Base-by-base conservation (phyloP, 805 yeast genomes). In the Starmerella gropengiesseri region DNA sequence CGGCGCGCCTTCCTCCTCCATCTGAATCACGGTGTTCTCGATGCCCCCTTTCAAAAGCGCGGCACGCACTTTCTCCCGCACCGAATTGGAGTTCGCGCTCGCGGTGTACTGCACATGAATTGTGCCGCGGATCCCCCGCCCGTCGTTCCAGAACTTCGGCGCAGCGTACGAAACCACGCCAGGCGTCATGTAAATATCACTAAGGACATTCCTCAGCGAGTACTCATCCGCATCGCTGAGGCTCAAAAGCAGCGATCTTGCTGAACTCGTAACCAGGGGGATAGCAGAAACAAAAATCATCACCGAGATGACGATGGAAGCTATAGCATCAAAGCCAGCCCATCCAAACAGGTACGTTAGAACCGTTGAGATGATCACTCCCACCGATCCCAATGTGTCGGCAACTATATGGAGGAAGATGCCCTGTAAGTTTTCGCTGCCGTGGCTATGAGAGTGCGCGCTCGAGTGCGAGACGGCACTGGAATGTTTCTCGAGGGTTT, bases 361-460 rank as follows among this genome's bases (percentile, higher is more conserved):
- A 5, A 85, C 42, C 0, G 98, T 89, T 0, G 96, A 86, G 1
- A 85, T 61, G n/a, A 91, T 87, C 14, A 93, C 99, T 6, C 97
- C 97, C 0, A 87, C 94, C 0, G 97, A 89, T 0, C 99, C 99
- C 31, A 91, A 65, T 0, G 97, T 87, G 55, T 91, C 99, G 0
- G 99, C 99, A 34, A 91, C 59, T 23, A 91, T 82, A 54, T 91
- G 99, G 34, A 91, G 65, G 55, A 91, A 91, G 5, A 91, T 84
- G 12, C 99, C 99, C 45, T 80, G 77, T 93, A 89, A 82, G 59
- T 89, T 89, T 31, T 74, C 78, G 52, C 75, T 72, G n/a, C 41
- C 27, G 27, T 44, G 44, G 9, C 38, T 37, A 28, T 37, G 29
- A 46, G 13, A 56, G 46, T 32, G 50, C 14, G 50, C 52, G 19